Conservation (phyloP, 106 monocot genomes). For the Dendrobium chrysotoxum region DNA sequence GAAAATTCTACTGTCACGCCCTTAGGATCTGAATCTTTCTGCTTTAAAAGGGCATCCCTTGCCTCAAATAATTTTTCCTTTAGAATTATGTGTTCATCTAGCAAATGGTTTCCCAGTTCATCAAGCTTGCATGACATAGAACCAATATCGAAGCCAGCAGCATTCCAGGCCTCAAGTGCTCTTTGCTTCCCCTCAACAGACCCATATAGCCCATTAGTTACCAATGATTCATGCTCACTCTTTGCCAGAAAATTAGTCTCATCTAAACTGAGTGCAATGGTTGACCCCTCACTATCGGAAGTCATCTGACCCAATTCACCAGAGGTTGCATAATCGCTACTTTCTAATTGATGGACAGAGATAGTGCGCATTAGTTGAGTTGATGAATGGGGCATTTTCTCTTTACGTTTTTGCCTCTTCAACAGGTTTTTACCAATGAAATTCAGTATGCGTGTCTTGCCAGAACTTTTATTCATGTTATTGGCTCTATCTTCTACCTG, state of each 20-base stretch:
- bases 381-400: conserved; percentile 31
- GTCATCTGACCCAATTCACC: conserved; percentile 2
- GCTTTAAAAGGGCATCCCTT: conserved; percentile 14
- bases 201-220: not conserved
- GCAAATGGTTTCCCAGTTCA: conserved; percentile 9
- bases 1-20: conserved; percentile 2
- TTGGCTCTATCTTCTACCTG: conserved; percentile 20
- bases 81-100: conserved; percentile 10
- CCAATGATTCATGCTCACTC: not conserved
- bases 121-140: not conserved
- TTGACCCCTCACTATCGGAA: conserved; percentile 12
- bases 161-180: conserved; percentile 5
- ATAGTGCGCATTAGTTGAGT: conserved; percentile 35
- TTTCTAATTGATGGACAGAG: conserved; percentile 73
- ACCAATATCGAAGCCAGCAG: not conserved
- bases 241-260: conserved; percentile 8
- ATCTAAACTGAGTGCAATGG: conserved; percentile 7
- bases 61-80: conserved; percentile 17
- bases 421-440: conserved; percentile 29
- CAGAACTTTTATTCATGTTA: conserved; percentile 19
- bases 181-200: not conserved
- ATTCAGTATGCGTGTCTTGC: conserved; percentile 24
- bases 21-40: conserved; percentile 6
- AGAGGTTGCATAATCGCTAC: conserved; percentile 38
- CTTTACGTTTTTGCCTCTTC: conserved; percentile 24